A percentile compares a stretch with the other conserved stretches of the same genome.
These are phyloP conservation scores for Obelidium mucronatum DNA, from an alignment of 192 early-diverging fungal species.

Conservation along the genomic window DNA sequence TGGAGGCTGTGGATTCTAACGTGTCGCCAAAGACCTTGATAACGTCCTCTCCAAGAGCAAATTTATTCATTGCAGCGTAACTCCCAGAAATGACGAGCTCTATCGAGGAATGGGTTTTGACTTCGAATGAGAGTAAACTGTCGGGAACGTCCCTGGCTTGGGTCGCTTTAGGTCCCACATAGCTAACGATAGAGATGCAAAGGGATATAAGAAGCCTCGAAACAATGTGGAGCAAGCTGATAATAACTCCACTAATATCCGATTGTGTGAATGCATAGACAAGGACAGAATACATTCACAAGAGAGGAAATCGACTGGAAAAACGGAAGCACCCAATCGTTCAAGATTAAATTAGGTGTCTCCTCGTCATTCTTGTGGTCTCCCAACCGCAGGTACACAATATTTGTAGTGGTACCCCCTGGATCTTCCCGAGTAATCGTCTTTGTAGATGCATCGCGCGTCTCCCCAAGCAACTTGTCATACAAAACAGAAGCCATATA, in stretches of 20 bases:
- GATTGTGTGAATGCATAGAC: background rate
- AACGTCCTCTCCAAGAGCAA: constrained; percentile 8
- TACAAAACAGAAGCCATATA: constrained; percentile 2
- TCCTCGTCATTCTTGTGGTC: background rate
- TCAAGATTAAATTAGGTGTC: background rate
- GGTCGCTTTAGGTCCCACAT: background rate
- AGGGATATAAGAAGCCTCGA: background rate
- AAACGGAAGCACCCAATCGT: background rate
- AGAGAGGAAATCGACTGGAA: constrained; percentile 2
- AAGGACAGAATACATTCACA: background rate
- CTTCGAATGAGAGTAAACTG: background rate
- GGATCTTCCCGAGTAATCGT: background rate
- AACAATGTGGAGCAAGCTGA: background rate
- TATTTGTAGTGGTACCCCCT: background rate
- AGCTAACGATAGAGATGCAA: background rate
- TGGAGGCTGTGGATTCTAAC: no score
- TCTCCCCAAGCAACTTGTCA: background rate
- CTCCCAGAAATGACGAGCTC: background rate
- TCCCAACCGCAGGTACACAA: background rate
- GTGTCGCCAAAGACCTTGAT: background rate
- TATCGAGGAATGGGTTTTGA: background rate
- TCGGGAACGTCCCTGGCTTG: background rate
- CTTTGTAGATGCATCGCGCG: background rate
- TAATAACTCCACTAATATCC: constrained; percentile 1
- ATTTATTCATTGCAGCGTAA: background rate